phyloP scores from a whole-genome alignment of 2,329 filamentous ascomycete genomes.

The Colletotrichum theobromicola region DNA sequence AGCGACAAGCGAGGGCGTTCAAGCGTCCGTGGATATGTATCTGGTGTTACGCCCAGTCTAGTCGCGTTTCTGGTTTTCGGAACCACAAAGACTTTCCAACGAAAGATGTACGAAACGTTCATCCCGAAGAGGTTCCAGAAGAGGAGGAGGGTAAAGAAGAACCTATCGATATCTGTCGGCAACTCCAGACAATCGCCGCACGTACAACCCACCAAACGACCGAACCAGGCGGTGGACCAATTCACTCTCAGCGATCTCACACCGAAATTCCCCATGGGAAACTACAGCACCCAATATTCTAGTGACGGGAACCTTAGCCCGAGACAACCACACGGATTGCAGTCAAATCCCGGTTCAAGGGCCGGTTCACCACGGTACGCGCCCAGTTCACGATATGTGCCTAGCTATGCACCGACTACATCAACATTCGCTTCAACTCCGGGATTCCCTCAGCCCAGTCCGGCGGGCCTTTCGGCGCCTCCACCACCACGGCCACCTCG shows the following conservation, averaged over 20 bases:
- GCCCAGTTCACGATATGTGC: not conserved
- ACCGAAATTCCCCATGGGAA: not conserved
- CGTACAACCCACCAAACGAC: not conserved
- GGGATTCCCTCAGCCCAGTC: not conserved
- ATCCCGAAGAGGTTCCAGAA: not conserved
- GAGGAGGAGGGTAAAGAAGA: not conserved
- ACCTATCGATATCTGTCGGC: not conserved
- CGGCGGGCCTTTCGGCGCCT: not conserved
- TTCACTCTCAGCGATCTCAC: not conserved
- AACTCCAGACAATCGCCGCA: not conserved
- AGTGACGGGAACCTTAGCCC: not conserved
- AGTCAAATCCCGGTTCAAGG: not conserved
- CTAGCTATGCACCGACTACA: not conserved
- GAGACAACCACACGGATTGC: not conserved
- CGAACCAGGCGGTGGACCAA: not conserved
- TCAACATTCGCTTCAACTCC: not conserved
- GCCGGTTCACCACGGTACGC: not conserved
- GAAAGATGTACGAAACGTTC: not conserved
- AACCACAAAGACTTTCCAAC: slow-evolving; percentile 27
- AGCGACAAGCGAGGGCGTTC: slow-evolving; percentile 24
- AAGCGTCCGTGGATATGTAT: slow-evolving; percentile 26
- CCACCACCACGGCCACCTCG: not conserved
- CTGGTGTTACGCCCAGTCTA: slow-evolving; percentile 28
- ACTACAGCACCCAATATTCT: not conserved
- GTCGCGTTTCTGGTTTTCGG: slow-evolving; percentile 29